Evolutionary conservation across 768 basidiomycete genomes (phyloP).

Genomic region (Boletus sp.): DNA sequence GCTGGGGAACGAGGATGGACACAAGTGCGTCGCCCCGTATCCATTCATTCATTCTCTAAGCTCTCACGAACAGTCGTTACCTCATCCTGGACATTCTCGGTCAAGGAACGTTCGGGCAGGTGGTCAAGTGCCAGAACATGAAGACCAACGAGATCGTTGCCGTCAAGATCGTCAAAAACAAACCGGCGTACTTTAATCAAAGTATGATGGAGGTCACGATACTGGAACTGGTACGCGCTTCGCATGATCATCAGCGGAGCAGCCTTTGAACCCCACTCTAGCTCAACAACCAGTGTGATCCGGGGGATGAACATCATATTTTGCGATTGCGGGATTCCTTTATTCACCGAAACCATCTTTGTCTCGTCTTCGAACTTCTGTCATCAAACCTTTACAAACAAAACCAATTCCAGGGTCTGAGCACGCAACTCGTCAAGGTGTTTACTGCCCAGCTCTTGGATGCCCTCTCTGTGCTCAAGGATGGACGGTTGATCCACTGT

Average conservation of each 20-base stretch:
- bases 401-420: constrained; percentile 97
- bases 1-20: constrained; percentile 89
- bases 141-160: constrained; percentile 98
- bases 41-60: constrained; percentile 6
- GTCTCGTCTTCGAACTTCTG: constrained; percentile 95
- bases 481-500: constrained; percentile 95
- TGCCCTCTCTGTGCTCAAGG: constrained; percentile 88
- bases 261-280: constrained; percentile 31
- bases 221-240: constrained; percentile 76
- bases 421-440: constrained; percentile 96
- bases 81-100: constrained; percentile 97
- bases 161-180: constrained; percentile 99
- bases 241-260: not conserved
- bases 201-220: constrained; percentile 99
- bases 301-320: constrained; percentile 94
- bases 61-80: constrained; percentile 56
- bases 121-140: constrained; percentile 99
- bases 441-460: constrained; percentile 96
- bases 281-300: constrained; percentile 94
- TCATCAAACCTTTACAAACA: constrained; percentile 99
- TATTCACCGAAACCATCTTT: constrained; percentile 94
- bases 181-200: constrained; percentile 99
- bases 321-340: constrained; percentile 93
- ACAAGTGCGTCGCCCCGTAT: constrained; percentile 65
- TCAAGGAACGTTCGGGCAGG: constrained; percentile 98